Evolutionary conservation across 2,329 filamentous ascomycete species (phyloP), one percentile per base, ranked within the genome.

Genomic region (Penicillium sp.): DNA sequence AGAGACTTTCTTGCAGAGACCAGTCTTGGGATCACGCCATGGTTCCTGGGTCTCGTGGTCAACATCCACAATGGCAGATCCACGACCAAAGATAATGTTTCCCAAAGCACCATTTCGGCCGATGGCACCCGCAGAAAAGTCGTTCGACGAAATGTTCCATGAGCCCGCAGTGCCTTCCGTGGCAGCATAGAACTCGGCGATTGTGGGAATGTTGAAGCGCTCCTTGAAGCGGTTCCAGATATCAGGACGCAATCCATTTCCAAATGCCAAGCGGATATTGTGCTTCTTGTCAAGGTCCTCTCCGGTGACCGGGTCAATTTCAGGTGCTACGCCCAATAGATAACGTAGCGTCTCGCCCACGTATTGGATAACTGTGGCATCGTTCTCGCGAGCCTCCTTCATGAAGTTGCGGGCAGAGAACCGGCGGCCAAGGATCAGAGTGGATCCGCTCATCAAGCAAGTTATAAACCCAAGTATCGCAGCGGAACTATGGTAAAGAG

Each of bases 321-420:
- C 80, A 2, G 88, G 76, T 4, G 81, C 83, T 0, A 85, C 84
- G 0, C 88, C 81, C 11, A 95, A 80, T 4, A 95, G 82, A 71
- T 96, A 96, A 6, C 91, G 87, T 61, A 90, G 88, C 0, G 90
- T 93, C 73, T 96, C 91, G 50, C 91, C 91, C 14, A 96, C 91
- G 69, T 96, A 96, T 70, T 95, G 90, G 59, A 95, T 87, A 4
- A 86, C 81, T 1, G 89, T 94, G 20, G 90, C 88, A 9, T 87
- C 77, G 47, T 82, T 83, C 43, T 82, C 81, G n/a, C 88, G 83
- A 16, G 88, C 87, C 53, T 93, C 89, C 16, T 83, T 78, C 88
- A 90, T 94, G 74, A 93, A 94, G 1, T 79, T 84, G 59, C 82
- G 83, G 2, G 88, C 89, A 2, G 89, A 92, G 76, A 96, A 95